Evolutionary conservation across 1,284 basidiomycete species (phyloP).

Genomic region (Dichomitus squalens): DNA sequence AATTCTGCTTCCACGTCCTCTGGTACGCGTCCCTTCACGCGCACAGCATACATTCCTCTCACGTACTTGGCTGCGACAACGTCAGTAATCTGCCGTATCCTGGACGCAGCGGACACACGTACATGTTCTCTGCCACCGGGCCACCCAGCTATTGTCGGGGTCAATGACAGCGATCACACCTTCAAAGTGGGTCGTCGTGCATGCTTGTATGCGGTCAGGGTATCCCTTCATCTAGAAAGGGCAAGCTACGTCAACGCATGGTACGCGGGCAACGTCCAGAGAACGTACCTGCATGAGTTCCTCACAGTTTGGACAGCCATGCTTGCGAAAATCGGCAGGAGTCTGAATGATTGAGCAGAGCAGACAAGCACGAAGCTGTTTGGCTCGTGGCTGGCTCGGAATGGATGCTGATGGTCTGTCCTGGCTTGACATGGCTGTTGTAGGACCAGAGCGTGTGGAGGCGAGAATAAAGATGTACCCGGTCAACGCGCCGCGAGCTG

Average conservation of each 20-base stretch:
- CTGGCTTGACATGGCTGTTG: slow-evolving; percentile 28
- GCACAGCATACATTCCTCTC: slow-evolving; percentile 85
- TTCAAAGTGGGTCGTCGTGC: slow-evolving; percentile 95
- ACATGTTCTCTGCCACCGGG: slow-evolving; percentile 91
- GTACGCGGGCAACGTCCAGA: background rate
- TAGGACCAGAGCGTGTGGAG: background rate
- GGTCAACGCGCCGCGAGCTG: background rate
- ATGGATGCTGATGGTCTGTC: slow-evolving; percentile 40
- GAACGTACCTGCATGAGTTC: slow-evolving; percentile 83
- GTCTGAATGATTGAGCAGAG: slow-evolving; percentile 91
- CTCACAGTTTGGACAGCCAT: slow-evolving; percentile 97
- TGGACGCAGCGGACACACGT: slow-evolving; percentile 34
- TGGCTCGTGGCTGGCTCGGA: slow-evolving; percentile 63
- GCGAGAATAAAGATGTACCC: background rate
- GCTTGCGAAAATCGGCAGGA: slow-evolving; percentile 81
- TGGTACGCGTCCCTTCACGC: slow-evolving; percentile 85
- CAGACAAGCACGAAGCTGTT: slow-evolving; percentile 86
- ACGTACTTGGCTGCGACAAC: slow-evolving; percentile 73
- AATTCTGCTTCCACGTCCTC: slow-evolving; percentile 84
- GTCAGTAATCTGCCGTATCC: background rate
- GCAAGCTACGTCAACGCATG: background rate
- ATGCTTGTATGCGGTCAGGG: slow-evolving; percentile 81
- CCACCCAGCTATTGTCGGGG: slow-evolving; percentile 93
- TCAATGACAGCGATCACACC: slow-evolving; percentile 90
- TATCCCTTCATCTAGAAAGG: slow-evolving; percentile 81